Evolutionary conservation across 441 rosid species (phyloP), one percentile per base, ranked within the genome.

Genomic region (Corymbia citriodora): DNA sequence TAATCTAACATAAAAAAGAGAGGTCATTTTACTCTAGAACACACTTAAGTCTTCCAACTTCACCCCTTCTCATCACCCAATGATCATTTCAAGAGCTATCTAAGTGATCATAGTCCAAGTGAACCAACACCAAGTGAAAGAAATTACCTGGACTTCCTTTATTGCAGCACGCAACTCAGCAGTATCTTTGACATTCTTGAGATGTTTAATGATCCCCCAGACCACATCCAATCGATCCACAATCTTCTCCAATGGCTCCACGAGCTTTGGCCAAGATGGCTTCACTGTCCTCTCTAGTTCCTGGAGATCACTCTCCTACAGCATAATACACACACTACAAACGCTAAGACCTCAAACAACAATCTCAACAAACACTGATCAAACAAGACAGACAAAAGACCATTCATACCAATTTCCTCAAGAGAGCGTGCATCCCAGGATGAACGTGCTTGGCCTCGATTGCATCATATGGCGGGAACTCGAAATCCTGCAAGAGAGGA

Each of bases 401-500:
- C 53, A 7, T 53, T 57, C 95, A 87, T 94, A 96, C 99, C 89
- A 96, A 97, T 4, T 94, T 93, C 89, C 94, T 94, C 29, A 59
- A 59, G 63, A 87, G 27, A 96, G 92, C 87, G 96, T 93, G 97
- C 89, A 96, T 93, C 90, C 95, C 99, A 52, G 98, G 99, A 55
- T 95, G 93, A 81, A 96, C 98, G 90, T 96, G 97, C 6, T 91
- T 33, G 70, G 96, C 93, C 74, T 95, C 92, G 19, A 96, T 94
- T 45, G 91, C 90, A 92, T 95, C 94, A 90, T 94, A 97, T 4
- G 3, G 25, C 98, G 98, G 99, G 91, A 97, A 95, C 29, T 94
- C 97, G 52, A 96, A 96, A 87, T 96, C 96, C 90, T 89, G 93
- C 93, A 95, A 90, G 29, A 97, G 94, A 87, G 99, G 99, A 93